These are phyloP conservation scores for Neurospora terricola DNA, from an alignment of 495 filamentous ascomycete genomes.

Conservation along the genomic window DNA sequence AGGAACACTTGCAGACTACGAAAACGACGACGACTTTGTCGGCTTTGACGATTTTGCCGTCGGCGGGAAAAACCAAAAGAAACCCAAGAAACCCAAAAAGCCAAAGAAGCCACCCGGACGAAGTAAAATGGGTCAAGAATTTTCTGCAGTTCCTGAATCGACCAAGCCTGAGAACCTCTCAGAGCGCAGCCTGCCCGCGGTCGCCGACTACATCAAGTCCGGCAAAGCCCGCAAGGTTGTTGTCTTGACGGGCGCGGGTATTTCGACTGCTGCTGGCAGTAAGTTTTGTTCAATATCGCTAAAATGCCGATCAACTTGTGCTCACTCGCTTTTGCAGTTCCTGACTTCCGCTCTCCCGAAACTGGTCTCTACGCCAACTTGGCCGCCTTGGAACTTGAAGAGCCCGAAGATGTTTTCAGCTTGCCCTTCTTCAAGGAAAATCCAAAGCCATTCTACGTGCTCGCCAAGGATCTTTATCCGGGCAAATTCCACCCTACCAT, in stretches of 20 bases:
- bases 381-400: constrained; percentile 68
- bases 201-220: constrained; percentile 67
- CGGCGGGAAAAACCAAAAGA: neutral
- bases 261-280: constrained; percentile 51
- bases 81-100: constrained; percentile 17
- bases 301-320: neutral
- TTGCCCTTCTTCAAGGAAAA: constrained; percentile 77
- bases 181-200: constrained; percentile 54
- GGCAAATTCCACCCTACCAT: constrained; percentile 84
- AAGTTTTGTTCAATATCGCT: constrained; percentile 5
- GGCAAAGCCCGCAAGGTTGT: constrained; percentile 59
- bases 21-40: constrained; percentile 3
- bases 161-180: constrained; percentile 54
- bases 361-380: constrained; percentile 80
- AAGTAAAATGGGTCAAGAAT: constrained; percentile 36
- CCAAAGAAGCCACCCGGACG: constrained; percentile 11
- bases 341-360: constrained; percentile 67
- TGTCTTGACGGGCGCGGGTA: constrained; percentile 65
- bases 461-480: constrained; percentile 86
- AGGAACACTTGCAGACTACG: constrained; percentile 6
- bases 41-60: constrained; percentile 7
- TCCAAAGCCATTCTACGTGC: constrained; percentile 81
- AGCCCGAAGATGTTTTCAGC: constrained; percentile 73
- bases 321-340: constrained; percentile 26
- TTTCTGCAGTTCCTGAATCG: constrained; percentile 50